These are phyloP conservation scores for Trichoderma virens DNA, from an alignment of 495 filamentous ascomycete species.

Conservation along the genomic window DNA sequence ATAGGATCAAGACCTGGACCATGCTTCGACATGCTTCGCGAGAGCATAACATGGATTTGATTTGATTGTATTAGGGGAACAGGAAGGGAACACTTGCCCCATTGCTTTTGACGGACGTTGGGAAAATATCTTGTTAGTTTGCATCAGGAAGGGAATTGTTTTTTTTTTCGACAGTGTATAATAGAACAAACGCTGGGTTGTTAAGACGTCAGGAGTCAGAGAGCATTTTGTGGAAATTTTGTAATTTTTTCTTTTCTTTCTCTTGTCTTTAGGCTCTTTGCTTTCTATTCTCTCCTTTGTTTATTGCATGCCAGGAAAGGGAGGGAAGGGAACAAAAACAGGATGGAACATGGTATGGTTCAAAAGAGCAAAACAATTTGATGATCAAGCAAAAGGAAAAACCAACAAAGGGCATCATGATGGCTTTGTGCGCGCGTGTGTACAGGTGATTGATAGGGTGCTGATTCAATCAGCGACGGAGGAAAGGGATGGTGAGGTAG, in stretches of 20 bases:
- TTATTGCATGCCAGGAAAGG: neutral
- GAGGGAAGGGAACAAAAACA: neutral
- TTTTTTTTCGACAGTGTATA: neutral
- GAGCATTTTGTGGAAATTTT: neutral
- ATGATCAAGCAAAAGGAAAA: neutral
- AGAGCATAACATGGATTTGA: neutral
- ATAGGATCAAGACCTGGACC: neutral
- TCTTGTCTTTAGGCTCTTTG: neutral
- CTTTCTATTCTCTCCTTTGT: neutral
- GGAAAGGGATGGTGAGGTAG: neutral
- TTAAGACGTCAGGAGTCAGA: neutral
- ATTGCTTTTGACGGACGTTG: neutral
- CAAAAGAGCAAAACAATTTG: neutral
- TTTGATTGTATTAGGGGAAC: neutral
- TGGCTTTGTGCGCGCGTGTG: neutral
- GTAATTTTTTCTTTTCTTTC: neutral
- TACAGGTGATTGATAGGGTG: neutral
- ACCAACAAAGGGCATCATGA: too few relatives aligned
- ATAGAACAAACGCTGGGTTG: conserved; percentile 4
- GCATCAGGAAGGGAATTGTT: neutral
- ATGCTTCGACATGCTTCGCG: neutral
- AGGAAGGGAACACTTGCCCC: neutral
- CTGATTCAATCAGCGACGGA: neutral
- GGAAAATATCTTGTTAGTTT: neutral
- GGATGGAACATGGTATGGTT: neutral